A percentile compares a stretch with the other conserved stretches of the same genome.
Evolutionary conservation across 768 basidiomycete genomes (phyloP).

Genomic region (Jaapia argillacea): DNA sequence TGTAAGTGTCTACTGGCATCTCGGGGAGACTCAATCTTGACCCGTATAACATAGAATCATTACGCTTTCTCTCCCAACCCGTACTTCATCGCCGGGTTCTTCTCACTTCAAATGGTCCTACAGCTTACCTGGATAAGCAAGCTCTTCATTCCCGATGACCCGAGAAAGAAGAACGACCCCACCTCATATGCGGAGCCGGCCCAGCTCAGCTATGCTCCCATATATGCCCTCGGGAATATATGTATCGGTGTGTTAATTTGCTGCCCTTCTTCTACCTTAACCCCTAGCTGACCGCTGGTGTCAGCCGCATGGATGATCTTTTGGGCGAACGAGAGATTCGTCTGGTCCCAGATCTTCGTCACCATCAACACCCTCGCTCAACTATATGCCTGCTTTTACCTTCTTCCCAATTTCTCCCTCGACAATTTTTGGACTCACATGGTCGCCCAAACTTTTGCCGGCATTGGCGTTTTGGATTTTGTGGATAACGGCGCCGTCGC

Average conservation of each 20-base stretch:
- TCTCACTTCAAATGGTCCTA: slow-evolving; percentile 18
- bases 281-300: not conserved
- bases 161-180: slow-evolving; percentile 5
- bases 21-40: not conserved
- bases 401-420: slow-evolving; percentile 21
- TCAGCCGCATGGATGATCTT: slow-evolving; percentile 21
- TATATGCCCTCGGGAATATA: slow-evolving; percentile 22
- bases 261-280: not conserved
- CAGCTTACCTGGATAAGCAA: slow-evolving; percentile 19
- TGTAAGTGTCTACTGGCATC: slow-evolving; percentile 8
- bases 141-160: slow-evolving; percentile 11
- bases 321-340: slow-evolving; percentile 19
- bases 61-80: slow-evolving; percentile 24
- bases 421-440: slow-evolving; percentile 25
- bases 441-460: slow-evolving; percentile 31
- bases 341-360: slow-evolving; percentile 18
- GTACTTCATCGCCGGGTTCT: slow-evolving; percentile 21
- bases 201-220: slow-evolving; percentile 18
- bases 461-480: slow-evolving; percentile 24
- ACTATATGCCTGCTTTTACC: slow-evolving; percentile 23
- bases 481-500: slow-evolving; percentile 20
- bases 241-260: slow-evolving; percentile 18
- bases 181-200: slow-evolving; percentile 8
- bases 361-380: slow-evolving; percentile 25
- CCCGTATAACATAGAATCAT: slow-evolving; percentile 14